phyloP scores from a whole-genome alignment of 208 protist species.

The Trichomonas gallinae region DNA sequence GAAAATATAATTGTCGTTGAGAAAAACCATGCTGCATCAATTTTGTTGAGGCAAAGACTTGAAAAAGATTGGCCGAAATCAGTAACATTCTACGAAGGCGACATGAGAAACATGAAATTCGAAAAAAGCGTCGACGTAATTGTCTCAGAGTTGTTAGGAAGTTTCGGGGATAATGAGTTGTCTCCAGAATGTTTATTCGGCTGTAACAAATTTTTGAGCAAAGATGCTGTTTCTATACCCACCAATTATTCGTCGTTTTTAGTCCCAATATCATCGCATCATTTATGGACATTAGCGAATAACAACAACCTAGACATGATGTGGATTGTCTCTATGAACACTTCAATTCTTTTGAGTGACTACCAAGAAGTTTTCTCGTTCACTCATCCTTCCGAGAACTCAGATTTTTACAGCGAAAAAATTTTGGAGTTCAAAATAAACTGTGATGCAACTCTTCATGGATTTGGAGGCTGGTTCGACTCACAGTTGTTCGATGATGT shows the following conservation, averaged over 20 bases:
- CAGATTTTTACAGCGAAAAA: not conserved
- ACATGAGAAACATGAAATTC: not conserved
- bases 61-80: not conserved
- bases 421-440: not conserved
- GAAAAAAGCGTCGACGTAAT: not conserved
- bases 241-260: not conserved
- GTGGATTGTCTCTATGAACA: not conserved
- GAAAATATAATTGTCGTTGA: not conserved
- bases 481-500: not conserved
- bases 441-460: not conserved
- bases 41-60: not conserved
- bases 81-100: not conserved
- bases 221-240: not conserved
- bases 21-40: not conserved
- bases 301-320: not conserved
- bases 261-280: not conserved
- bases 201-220: not conserved
- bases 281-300: not conserved
- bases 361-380: not conserved
- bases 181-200: not conserved
- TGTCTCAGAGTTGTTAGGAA: not conserved
- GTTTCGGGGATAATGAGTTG: slow-evolving; percentile 12
- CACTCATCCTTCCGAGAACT: not conserved
- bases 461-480: not conserved
- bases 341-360: not conserved